phyloP scores from a whole-genome alignment of 768 basidiomycete species.

The Pleurotus salmoneostramineus region DNA sequence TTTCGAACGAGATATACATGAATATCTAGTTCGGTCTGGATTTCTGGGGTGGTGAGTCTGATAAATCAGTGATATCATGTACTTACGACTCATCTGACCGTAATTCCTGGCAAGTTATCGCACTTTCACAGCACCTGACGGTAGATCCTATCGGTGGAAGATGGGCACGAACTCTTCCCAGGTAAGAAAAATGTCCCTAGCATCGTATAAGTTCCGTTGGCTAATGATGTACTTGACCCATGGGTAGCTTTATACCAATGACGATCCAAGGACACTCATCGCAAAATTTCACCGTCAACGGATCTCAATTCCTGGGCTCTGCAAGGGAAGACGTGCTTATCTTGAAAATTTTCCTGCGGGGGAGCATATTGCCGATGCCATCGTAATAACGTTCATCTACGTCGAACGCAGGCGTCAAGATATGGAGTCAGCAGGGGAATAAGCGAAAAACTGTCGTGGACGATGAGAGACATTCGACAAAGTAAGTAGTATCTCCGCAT shows the following conservation, averaged over 20 bases:
- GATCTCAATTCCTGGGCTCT: constrained; percentile 7
- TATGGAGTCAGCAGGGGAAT: constrained; percentile 1
- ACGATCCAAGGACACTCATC: not conserved
- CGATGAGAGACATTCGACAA: not conserved
- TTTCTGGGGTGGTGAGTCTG: constrained; percentile 14
- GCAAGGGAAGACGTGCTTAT: constrained; percentile 9
- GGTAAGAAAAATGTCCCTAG: not conserved
- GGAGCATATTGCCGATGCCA: constrained; percentile 20
- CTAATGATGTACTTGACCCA: no score
- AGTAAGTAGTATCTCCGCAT: constrained; percentile 8
- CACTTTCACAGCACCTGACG: constrained; percentile 20
- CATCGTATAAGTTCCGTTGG: not conserved
- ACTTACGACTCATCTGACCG: not conserved
- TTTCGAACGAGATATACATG: constrained; percentile 17
- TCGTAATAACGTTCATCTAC: constrained; percentile 26
- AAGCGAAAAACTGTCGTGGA: not conserved
- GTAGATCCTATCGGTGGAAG: constrained; percentile 20
- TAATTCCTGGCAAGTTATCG: constrained; percentile 13
- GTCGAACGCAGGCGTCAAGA: constrained; percentile 22
- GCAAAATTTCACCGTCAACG: constrained; percentile 3
- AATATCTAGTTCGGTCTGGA: constrained; percentile 20
- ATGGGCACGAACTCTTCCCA: constrained; percentile 5
- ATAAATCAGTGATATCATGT: constrained; percentile 14
- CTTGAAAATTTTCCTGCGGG: constrained; percentile 20
- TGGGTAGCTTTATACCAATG: constrained; percentile 1